Base-by-base conservation (phyloP, 257 asterid genomes). In the Jacaranda mimosifolia region DNA sequence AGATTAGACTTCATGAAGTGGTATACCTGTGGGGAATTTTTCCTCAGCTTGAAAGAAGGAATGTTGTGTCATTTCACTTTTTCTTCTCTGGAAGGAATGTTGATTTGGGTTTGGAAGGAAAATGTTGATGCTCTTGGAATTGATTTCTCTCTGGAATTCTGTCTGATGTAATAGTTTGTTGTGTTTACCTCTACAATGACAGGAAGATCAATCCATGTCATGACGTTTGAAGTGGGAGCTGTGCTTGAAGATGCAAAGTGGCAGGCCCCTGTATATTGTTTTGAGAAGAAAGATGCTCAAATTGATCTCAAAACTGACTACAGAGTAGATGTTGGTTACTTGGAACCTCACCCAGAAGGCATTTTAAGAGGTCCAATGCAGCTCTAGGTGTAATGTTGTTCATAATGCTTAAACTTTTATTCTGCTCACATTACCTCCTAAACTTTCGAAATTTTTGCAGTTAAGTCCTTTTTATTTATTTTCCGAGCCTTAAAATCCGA, bases 191-290 rank as follows among this genome's bases (percentile, higher is more conserved):
- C 56, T 7, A 57, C 59, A 42, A 70, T 82, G 80, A 73, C 91
- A 93, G 98, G 97, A 72, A 89, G 97, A 75, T 80, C 94, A 53
- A 86, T 91, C 83, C 94, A 90, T 53, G 94, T 93, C 5, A 90
- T 93, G 98, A 88, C 94, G 9, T 93, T 91, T 83, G 97, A 91
- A 66, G 97, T 90, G 65, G 98, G 98, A 77, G 93, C 94, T 73
- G 91, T 84, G 68, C 96, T 93, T 40, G 95, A 93, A 68, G 97
- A 93, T 63, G 79, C 83, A 38, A 76, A 83, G 58, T 93, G 95
- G 97, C 97, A 91, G 81, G 90, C 97, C 26, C 97, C 98, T 39
- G 82, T 75, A 9, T 91, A 91, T 76, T 93, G 95, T 81, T 93
- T 91, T 71, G 86, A 84, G 55, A 72, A 74, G 63, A 82, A 63